Conservation (phyloP, 108 stramenopile genomes). For the Fragilaria crotonensis region DNA sequence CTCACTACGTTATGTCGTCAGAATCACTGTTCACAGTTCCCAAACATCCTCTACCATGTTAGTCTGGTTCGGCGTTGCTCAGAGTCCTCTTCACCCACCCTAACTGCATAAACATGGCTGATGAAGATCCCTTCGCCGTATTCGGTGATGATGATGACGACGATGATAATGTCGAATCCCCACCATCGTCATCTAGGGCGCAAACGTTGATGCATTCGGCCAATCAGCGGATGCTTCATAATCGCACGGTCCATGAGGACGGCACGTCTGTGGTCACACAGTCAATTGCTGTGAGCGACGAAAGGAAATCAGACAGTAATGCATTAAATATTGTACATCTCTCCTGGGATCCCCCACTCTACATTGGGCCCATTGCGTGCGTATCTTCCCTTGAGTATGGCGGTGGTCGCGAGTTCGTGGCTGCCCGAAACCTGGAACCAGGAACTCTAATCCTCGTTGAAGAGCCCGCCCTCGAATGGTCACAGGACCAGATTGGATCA, state of each 20-base stretch:
- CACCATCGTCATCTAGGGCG: background rate
- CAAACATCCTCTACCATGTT: no score
- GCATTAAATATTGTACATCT: constrained; percentile 13
- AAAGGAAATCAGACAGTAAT: background rate
- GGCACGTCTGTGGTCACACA: background rate
- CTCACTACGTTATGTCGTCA: no score
- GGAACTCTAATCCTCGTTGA: constrained; percentile 71
- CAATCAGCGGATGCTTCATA: constrained; percentile 8
- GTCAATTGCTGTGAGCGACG: background rate
- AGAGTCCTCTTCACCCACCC: no score
- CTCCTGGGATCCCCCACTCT: constrained; percentile 42
- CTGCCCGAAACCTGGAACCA: constrained; percentile 36
- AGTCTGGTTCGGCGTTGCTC: no score
- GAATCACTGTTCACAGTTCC: no score
- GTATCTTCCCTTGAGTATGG: constrained; percentile 30
- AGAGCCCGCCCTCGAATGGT: constrained; percentile 56
- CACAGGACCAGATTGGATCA: constrained; percentile 48
- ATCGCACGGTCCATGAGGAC: background rate
- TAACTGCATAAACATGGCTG: constrained; percentile 2
- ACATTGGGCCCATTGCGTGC: constrained; percentile 38
- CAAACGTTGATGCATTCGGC: background rate
- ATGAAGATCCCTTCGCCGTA: constrained; percentile 24
- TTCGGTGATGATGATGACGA: constrained; percentile 32
- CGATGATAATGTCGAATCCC: background rate
- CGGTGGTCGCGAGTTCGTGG: constrained; percentile 71